These are phyloP conservation scores for Hyphopichia khmerensis DNA, from an alignment of 1,139 yeast species.

Conservation along the genomic window DNA sequence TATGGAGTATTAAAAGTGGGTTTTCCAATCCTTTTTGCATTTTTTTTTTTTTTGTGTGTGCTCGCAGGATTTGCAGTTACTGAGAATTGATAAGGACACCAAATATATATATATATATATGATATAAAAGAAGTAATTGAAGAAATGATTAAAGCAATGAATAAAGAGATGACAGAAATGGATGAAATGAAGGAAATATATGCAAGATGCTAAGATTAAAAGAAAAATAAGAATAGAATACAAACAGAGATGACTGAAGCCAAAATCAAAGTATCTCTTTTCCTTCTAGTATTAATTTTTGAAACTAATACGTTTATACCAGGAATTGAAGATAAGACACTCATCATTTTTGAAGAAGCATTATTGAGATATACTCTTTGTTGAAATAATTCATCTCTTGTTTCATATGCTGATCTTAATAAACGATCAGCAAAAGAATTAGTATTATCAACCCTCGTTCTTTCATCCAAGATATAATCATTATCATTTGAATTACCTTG, in stretches of 20 bases:
- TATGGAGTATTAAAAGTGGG: too few relatives aligned
- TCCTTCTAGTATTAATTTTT: slow-evolving; percentile 83
- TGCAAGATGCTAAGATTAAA: slow-evolving; percentile 2
- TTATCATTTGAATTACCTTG: slow-evolving; percentile 34
- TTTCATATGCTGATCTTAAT: slow-evolving; percentile 79
- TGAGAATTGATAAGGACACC: too few relatives aligned
- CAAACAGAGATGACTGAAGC: slow-evolving; percentile 74
- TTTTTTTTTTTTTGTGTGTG: too few relatives aligned
- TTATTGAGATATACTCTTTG: slow-evolving; percentile 66
- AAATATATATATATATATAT: too few relatives aligned
- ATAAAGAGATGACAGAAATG: too few relatives aligned
- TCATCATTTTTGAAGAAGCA: slow-evolving; percentile 64
- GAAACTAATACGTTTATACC: slow-evolving; percentile 76
- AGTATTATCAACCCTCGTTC: slow-evolving; percentile 69
- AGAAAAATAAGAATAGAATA: slow-evolving; percentile 64
- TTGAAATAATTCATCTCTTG: slow-evolving; percentile 77
- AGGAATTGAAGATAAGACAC: slow-evolving; percentile 68
- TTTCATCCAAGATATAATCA: slow-evolving; percentile 77
- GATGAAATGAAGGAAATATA: neutral
- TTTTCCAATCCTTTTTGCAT: too few relatives aligned
- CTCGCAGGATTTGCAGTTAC: too few relatives aligned
- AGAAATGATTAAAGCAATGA: too few relatives aligned
- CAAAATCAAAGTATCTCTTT: slow-evolving; percentile 83
- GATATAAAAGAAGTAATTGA: too few relatives aligned
- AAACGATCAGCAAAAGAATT: slow-evolving; percentile 77